Conservation (phyloP, 768 basidiomycete species). For the Neoboletus subvelutipes region DNA sequence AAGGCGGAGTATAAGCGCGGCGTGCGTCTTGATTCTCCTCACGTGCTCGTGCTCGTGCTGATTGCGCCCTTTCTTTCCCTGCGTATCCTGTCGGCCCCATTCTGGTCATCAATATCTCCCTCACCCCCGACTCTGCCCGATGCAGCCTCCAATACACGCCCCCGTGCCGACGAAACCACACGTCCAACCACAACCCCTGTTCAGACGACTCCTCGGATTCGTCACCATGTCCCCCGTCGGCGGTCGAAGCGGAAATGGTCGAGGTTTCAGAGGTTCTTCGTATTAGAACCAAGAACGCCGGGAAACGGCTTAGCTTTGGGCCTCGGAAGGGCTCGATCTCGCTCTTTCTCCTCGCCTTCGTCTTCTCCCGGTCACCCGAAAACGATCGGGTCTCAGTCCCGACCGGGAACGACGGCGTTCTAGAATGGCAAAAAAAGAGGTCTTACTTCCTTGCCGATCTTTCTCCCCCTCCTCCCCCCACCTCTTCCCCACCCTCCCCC, state of each 20-base stretch:
- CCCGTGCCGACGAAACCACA: constrained; percentile 31
- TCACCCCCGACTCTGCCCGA: not conserved
- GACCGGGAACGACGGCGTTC: constrained; percentile 9
- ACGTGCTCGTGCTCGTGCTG: constrained; percentile 15
- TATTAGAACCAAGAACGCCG: constrained; percentile 16
- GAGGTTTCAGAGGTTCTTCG: constrained; percentile 24
- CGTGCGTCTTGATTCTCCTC: constrained; percentile 22
- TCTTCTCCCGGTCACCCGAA: not conserved
- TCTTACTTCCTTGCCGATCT: constrained; percentile 12
- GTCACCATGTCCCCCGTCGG: constrained; percentile 23
- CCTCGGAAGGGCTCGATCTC: not conserved
- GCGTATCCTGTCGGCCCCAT: constrained; percentile 1
- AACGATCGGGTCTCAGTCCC: not conserved
- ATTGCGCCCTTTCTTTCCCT: constrained; percentile 10
- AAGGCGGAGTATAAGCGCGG: constrained; percentile 34
- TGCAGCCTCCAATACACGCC: constrained; percentile 29
- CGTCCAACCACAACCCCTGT: constrained; percentile 26
- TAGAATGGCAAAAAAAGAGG: not conserved
- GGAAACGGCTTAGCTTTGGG: not conserved
- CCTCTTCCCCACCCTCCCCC: constrained; percentile 7
- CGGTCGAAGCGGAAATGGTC: constrained; percentile 25
- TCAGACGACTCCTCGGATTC: constrained; percentile 33
- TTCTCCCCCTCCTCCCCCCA: not conserved
- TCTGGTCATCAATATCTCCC: not conserved
- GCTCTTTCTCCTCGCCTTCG: not conserved